Evolutionary conservation across 805 yeast genomes (phyloP), one percentile per base, ranked within the genome.

Genomic region (Ogataea minuta): DNA sequence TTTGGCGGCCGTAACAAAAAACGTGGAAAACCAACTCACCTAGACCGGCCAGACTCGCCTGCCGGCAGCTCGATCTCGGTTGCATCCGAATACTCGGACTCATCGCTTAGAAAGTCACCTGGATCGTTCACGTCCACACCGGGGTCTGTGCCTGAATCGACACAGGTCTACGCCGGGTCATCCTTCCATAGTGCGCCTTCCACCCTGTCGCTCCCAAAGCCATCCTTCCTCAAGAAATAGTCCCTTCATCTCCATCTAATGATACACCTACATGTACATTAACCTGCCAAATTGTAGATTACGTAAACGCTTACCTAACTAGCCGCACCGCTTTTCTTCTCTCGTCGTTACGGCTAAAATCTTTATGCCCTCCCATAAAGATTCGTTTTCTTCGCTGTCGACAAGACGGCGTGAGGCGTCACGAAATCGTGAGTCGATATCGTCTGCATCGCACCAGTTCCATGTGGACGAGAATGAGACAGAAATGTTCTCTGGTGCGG

Each of bases 401-500:
- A 40, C 45, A 12, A 29, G 44, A 13, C 33, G 39, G 11, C 34
- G 44, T 11, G 46, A 45, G 35, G 44, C 39, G 17, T 58, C 66
- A 11, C 46, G 63, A 39, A 62, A 56, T 31, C 46, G 65, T 34
- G 63, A 56, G 12, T 58, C 66, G 1, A 46, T 53, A 23, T 46
- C 46, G 1, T 17, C 31, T 8, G 25, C 16, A 8, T 42, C 46
- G 10, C 37, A 30, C 11, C 45, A 42, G 10, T 39, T 16, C 19
- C 58, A 54, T 40, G 49, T 62, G 17, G 85, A 81, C 38, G 86
- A 77, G 34, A 82, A 82, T 57, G 77, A 66, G 52, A 70, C 77
- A 13, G 95, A 84, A 57, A 77, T 82, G 67, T 84, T 74, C 58
- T 78, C 86, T 3, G 95, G 95, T 36, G 90, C 84, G 1, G 83